Evolutionary conservation across 2,329 filamentous ascomycete genomes (phyloP).

Genomic region (Alternaria consortialis): DNA sequence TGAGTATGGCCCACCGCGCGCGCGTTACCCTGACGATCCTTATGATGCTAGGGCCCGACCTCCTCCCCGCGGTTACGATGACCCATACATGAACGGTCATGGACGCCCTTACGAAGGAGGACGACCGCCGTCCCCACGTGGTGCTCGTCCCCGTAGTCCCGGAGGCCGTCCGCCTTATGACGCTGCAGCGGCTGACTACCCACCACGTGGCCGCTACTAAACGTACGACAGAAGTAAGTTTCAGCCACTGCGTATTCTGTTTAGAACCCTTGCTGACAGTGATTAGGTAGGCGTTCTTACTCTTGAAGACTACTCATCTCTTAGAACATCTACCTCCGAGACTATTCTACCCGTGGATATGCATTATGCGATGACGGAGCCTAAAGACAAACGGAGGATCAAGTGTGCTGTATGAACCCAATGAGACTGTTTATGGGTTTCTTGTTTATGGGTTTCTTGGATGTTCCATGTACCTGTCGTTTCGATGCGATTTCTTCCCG

Average conservation of each 20-base stretch:
- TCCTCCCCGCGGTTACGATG: slow-evolving; percentile 64
- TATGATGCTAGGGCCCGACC: slow-evolving; percentile 67
- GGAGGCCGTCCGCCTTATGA: slow-evolving; percentile 69
- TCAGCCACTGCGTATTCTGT: not conserved
- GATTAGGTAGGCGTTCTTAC: slow-evolving; percentile 7
- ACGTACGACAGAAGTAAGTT: slow-evolving; percentile 17
- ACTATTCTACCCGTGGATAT: slow-evolving; percentile 8
- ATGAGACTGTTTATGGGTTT: slow-evolving; percentile 15
- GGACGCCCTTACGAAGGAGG: slow-evolving; percentile 63
- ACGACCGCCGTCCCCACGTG: slow-evolving; percentile 55
- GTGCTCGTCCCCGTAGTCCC: slow-evolving; percentile 56
- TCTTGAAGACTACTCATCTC: not conserved
- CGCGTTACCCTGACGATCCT: slow-evolving; percentile 76
- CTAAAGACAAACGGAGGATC: slow-evolving; percentile 9
- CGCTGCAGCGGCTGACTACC: slow-evolving; percentile 56
- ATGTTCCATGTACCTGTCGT: slow-evolving; percentile 9
- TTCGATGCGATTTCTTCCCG: not conserved
- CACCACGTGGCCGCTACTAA: slow-evolving; percentile 49
- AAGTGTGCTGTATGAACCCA: slow-evolving; percentile 12
- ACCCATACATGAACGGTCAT: slow-evolving; percentile 68
- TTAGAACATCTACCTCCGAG: slow-evolving; percentile 2
- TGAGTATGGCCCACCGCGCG: slow-evolving; percentile 72
- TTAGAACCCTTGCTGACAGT: slow-evolving; percentile 5
- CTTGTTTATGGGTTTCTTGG: slow-evolving; percentile 5
- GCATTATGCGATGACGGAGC: slow-evolving; percentile 16